Evolutionary conservation across 371 early-diverging fungal species (phyloP).

Genomic region (Mucor sp.): DNA sequence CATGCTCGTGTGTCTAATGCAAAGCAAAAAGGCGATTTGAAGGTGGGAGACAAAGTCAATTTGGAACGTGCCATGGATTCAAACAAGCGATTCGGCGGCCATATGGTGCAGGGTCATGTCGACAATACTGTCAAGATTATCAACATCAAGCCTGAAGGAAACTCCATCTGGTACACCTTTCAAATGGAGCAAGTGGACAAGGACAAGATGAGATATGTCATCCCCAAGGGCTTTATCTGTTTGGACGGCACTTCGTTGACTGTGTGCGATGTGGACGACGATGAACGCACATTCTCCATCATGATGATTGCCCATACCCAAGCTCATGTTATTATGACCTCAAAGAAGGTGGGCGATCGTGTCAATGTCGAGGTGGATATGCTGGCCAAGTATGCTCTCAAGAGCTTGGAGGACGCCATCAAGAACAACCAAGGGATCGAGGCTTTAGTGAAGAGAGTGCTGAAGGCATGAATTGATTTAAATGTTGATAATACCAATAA

Average conservation of each 20-base stretch:
- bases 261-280: slow-evolving; percentile 85
- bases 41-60: slow-evolving; percentile 83
- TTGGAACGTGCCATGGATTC: slow-evolving; percentile 92
- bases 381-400: slow-evolving; percentile 94
- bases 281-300: slow-evolving; percentile 76
- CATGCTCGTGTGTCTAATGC: neutral
- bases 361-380: slow-evolving; percentile 98
- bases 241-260: slow-evolving; percentile 96
- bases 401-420: slow-evolving; percentile 64
- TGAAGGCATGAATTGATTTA: slow-evolving; percentile 14
- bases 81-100: slow-evolving; percentile 91
- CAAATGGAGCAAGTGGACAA: slow-evolving; percentile 54
- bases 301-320: slow-evolving; percentile 97
- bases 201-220: slow-evolving; percentile 79
- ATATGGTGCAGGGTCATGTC: slow-evolving; percentile 97
- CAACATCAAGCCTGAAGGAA: slow-evolving; percentile 80
- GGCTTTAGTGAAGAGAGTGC: slow-evolving; percentile 37
- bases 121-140: slow-evolving; percentile 83
- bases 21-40: slow-evolving; percentile 61
- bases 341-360: slow-evolving; percentile 69
- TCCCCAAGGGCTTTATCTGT: slow-evolving; percentile 94
- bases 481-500: neutral
- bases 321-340: slow-evolving; percentile 79
- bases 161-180: slow-evolving; percentile 85
- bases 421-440: slow-evolving; percentile 45